Percentiles rank a stretch among this genome's conserved stretches.
Conservation (phyloP, 2,329 filamentous ascomycete species). For the Seiridium cupressi region DNA sequence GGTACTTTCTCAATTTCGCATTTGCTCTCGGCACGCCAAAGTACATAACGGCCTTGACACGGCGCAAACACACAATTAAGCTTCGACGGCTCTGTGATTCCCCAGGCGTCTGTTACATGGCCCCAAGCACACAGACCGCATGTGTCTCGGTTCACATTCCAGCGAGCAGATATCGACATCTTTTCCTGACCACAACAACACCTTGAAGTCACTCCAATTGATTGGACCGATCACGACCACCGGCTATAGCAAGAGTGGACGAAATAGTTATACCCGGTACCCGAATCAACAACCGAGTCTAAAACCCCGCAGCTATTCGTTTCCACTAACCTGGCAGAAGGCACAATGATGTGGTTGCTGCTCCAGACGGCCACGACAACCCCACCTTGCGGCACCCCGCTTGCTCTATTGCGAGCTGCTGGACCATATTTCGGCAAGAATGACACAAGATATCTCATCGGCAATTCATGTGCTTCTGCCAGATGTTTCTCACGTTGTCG, state of each 20-base stretch:
- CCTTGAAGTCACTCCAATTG: neutral
- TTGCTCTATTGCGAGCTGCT: conserved; percentile 1
- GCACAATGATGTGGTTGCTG: neutral
- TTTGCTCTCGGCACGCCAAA: too few species aligned
- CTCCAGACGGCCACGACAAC: conserved; percentile 2
- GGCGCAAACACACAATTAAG: too few species aligned
- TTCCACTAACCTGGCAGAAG: neutral
- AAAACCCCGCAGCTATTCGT: neutral
- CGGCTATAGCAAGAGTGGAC: neutral
- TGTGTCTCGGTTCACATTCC: neutral
- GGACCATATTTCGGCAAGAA: neutral
- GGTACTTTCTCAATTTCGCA: too few species aligned
- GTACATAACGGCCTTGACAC: too few species aligned
- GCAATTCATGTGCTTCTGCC: neutral
- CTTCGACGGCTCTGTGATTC: too few species aligned
- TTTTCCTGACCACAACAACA: neutral
- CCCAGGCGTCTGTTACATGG: too few species aligned
- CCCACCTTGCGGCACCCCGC: conserved; percentile 4
- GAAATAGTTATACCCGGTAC: neutral
- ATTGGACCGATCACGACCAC: neutral
- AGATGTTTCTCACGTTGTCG: neutral
- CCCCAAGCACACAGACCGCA: too few species aligned
- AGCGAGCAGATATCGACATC: neutral
- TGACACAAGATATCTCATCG: neutral
- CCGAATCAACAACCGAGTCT: neutral